Percentiles rank a stretch among this genome's conserved stretches.
These are phyloP conservation scores for Citrullus amarus DNA, from an alignment of 306 rosid species.

Conservation along the genomic window DNA sequence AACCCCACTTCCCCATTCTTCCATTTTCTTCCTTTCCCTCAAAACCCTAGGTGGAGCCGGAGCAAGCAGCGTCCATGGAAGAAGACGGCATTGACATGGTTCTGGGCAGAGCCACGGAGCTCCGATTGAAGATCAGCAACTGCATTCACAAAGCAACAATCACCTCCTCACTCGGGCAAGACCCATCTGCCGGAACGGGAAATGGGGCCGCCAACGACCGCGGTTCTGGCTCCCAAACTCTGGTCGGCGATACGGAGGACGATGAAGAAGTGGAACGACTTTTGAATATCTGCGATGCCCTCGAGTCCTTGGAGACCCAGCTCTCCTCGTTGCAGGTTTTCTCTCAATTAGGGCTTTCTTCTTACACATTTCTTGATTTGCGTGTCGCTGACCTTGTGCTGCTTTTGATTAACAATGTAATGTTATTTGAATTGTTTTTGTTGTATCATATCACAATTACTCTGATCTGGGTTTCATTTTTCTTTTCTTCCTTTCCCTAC, in stretches of 20 bases:
- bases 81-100: conserved; percentile 80
- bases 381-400: not conserved
- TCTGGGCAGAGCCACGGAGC: conserved; percentile 84
- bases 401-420: not conserved
- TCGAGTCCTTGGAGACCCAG: conserved; percentile 81
- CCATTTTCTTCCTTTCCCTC: not conserved
- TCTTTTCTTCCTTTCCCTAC: not conserved
- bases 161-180: not conserved
- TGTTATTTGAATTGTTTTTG: not conserved
- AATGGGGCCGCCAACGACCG: conserved; percentile 3
- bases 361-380: not conserved
- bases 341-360: not conserved
- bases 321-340: conserved; percentile 71
- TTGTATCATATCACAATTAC: not conserved
- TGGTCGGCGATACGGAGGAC: conserved; percentile 26
- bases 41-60: conserved; percentile 1
- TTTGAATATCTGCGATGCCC: conserved; percentile 63
- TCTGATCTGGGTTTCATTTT: not conserved
- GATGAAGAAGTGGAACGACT: conserved; percentile 45
- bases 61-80: conserved; percentile 27
- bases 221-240: not conserved
- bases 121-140: conserved; percentile 62
- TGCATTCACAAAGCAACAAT: conserved; percentile 36
- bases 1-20: not conserved
- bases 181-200: conserved; percentile 4